Evolutionary conservation across 352 stramenopile species (phyloP).

Genomic region (Globisporangium takayamanum): DNA sequence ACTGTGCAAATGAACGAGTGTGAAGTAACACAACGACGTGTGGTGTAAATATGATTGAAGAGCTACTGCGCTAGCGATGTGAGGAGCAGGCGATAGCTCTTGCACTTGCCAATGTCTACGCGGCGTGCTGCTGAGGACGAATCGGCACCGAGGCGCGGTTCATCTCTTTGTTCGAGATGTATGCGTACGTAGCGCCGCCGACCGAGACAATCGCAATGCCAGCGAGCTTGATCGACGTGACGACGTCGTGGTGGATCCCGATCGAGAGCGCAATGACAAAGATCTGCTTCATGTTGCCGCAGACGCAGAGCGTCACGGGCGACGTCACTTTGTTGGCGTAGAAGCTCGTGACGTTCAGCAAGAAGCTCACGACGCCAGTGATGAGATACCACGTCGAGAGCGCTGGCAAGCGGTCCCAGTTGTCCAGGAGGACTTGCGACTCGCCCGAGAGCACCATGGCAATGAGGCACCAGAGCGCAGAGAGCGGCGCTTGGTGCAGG

Average conservation of each 20-base stretch:
- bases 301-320: constrained; percentile 91
- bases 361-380: constrained; percentile 87
- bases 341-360: constrained; percentile 93
- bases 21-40: too few species aligned
- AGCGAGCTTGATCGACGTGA: constrained; percentile 60
- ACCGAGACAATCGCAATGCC: constrained; percentile 66
- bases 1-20: too few species aligned
- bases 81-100: too few species aligned
- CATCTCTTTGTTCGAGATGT: constrained; percentile 72
- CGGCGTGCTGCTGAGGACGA: constrained; percentile 12
- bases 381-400: constrained; percentile 75
- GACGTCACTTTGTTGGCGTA: constrained; percentile 94
- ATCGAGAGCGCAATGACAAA: constrained; percentile 80
- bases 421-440: constrained; percentile 45
- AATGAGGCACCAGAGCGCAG: constrained; percentile 85
- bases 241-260: constrained; percentile 64
- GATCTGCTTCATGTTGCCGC: constrained; percentile 94
- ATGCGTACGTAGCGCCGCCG: constrained; percentile 61
- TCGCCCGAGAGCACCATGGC: constrained; percentile 78
- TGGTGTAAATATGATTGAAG: too few species aligned
- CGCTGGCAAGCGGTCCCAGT: constrained; percentile 56
- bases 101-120: too few species aligned
- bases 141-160: constrained; percentile 42
- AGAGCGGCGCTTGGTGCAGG: constrained; percentile 89
- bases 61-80: too few species aligned